Evolutionary conservation across 306 rosid genomes (phyloP).

Genomic region (Castanea crenata): DNA sequence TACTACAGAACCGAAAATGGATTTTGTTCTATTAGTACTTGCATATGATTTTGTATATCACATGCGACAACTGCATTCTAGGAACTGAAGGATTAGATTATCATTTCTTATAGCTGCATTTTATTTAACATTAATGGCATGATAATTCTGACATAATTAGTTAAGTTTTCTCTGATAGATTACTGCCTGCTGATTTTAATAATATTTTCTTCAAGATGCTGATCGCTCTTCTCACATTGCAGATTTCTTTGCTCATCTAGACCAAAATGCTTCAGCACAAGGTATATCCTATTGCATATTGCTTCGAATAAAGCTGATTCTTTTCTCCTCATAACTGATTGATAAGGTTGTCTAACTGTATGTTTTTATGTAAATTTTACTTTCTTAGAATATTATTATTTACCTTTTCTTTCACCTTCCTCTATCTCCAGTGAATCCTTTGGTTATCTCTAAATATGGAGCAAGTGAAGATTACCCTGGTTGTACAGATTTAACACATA

Average conservation of each 20-base stretch:
- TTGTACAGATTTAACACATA: constrained; percentile 69
- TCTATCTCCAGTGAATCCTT: constrained; percentile 48
- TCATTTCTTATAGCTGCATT: neutral
- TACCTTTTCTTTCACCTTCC: constrained; percentile 22
- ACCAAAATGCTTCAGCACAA: constrained; percentile 41
- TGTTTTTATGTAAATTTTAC: constrained; percentile 1
- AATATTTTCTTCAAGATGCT: constrained; percentile 10
- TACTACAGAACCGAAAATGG: neutral
- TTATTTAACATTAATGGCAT: neutral
- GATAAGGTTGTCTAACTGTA: constrained; percentile 13
- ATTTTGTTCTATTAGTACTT: neutral
- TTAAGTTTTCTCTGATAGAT: neutral
- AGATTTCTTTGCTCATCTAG: constrained; percentile 80
- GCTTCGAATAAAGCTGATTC: neutral
- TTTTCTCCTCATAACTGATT: constrained; percentile 14
- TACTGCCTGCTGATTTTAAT: neutral
- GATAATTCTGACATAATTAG: neutral
- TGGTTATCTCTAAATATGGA: constrained; percentile 82
- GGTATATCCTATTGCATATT: too few relatives aligned
- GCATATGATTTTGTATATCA: neutral
- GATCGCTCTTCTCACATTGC: constrained; percentile 37
- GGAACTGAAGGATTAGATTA: neutral
- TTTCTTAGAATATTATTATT: constrained; percentile 16
- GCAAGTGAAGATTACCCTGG: constrained; percentile 89
- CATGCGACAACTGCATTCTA: neutral